Evolutionary conservation across 1,284 basidiomycete species (phyloP), one percentile per base, ranked within the genome.

Genomic region (Tilletia walkeri): DNA sequence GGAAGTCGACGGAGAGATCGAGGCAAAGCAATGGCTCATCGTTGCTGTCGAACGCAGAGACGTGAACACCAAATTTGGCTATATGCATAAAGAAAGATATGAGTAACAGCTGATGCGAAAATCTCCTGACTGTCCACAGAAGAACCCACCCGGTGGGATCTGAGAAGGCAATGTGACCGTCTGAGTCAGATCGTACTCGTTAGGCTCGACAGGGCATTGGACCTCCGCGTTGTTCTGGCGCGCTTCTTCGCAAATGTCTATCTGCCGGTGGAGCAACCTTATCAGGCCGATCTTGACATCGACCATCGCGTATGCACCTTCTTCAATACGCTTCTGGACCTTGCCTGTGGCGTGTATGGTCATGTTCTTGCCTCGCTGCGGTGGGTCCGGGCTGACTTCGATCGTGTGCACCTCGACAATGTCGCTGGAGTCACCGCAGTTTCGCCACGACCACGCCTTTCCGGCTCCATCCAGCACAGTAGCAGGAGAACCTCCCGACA

Each of bases 1-100:
- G 47, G 73, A 87, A 87, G 76, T 86, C 89, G 67, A 95, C 89
- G 69, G 71, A 73, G 65, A 98, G 86, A 76, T 94, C 86, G 74
- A 95, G 85, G 85, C 95, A 97, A 54, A 92, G 78, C 86, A 96
- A 84, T 72, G 90, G 88, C 0, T 91, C 89, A 1, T 94, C 93
- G 0, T 91, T 88, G n/a, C 78, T 87, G 0, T 91, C 94, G 81
- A 88, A 92, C 1, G 89, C 95, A 6, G 85, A 83, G 30, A 95
- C 88, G 56, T 87, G 84, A 68, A 99, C 89, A 7, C 80, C 85
- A 86, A 97, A 97, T 84, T 93, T 95, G 85, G 93, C 95, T 94
- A 71, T 38, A 69, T 34, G 34, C 69, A 38, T 48, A 16, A 48
- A 10, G 30, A 36, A 18, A 38, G 59, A 45, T 7, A 45, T 45